Conservation (phyloP, 768 basidiomycete species). For the Phaffia australis region DNA sequence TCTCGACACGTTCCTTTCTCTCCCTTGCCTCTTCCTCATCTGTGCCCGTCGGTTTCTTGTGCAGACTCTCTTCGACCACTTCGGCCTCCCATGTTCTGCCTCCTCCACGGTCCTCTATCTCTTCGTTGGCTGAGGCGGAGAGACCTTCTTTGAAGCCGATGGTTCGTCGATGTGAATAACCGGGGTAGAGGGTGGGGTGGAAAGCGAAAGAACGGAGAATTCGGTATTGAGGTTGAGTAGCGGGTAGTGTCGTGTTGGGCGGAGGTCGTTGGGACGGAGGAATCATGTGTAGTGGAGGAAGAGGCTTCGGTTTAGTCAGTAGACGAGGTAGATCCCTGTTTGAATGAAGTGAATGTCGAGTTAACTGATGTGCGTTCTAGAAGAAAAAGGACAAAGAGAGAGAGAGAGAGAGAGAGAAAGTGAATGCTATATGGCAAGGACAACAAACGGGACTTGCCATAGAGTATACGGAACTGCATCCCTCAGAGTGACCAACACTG, state of each 20-base stretch:
- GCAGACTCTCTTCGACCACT: slow-evolving; percentile 10
- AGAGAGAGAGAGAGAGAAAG: too few species aligned
- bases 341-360: slow-evolving; percentile 9
- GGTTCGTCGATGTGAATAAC: slow-evolving; percentile 90
- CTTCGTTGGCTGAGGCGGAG: slow-evolving; percentile 55
- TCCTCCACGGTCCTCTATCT: slow-evolving; percentile 38
- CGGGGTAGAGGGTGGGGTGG: slow-evolving; percentile 55
- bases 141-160: slow-evolving; percentile 61
- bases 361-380: neutral
- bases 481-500: slow-evolving; percentile 62
- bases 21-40: slow-evolving; percentile 38
- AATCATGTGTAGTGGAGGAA: slow-evolving; percentile 63
- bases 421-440: slow-evolving; percentile 35
- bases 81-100: slow-evolving; percentile 36
- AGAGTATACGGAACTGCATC: slow-evolving; percentile 76
- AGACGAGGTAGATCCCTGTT: slow-evolving; percentile 58
- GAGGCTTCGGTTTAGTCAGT: slow-evolving; percentile 17
- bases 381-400: slow-evolving; percentile 30
- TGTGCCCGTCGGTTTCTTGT: neutral
- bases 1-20: slow-evolving; percentile 49
- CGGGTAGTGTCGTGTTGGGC: slow-evolving; percentile 28
- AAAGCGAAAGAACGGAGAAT: slow-evolving; percentile 73
- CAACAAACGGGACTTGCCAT: slow-evolving; percentile 44
- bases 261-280: slow-evolving; percentile 39
- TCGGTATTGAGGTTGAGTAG: slow-evolving; percentile 55